Evolutionary conservation across 371 early-diverging fungal species (phyloP).

Genomic region (Saksenaea oblongispora): DNA sequence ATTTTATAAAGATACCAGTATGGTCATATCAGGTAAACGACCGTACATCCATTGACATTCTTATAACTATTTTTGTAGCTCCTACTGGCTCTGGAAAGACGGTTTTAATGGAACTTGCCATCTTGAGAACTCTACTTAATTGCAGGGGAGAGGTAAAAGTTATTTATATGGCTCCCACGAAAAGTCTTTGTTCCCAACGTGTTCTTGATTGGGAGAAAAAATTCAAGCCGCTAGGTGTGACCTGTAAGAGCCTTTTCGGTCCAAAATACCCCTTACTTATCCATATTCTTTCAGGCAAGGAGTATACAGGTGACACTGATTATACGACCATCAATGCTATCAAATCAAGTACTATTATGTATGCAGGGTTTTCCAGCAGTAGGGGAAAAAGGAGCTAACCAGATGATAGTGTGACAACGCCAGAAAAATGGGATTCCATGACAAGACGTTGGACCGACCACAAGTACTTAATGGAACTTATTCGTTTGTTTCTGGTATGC

Average conservation of each 20-base stretch:
- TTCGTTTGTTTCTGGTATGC: constrained; percentile 46
- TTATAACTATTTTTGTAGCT: constrained; percentile 38
- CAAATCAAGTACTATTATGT: constrained; percentile 37
- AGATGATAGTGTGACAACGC: constrained; percentile 63
- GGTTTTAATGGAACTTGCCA: constrained; percentile 71
- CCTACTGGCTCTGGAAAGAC: constrained; percentile 93
- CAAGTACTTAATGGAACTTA: constrained; percentile 30
- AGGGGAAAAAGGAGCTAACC: background rate
- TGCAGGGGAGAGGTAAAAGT: constrained; percentile 43
- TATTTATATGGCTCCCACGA: constrained; percentile 89
- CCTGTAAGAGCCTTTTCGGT: constrained; percentile 34
- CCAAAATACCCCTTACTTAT: background rate
- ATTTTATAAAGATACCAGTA: constrained; percentile 46
- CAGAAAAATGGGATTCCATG: constrained; percentile 82
- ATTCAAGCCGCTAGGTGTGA: constrained; percentile 58
- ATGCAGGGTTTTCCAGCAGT: constrained; percentile 19
- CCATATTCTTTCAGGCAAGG: constrained; percentile 40
- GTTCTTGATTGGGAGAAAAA: constrained; percentile 65
- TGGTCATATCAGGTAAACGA: constrained; percentile 55
- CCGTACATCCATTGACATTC: background rate
- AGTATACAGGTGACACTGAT: constrained; percentile 84
- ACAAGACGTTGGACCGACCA: constrained; percentile 63
- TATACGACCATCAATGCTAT: constrained; percentile 26
- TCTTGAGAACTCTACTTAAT: constrained; percentile 51
- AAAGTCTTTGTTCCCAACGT: constrained; percentile 81